Evolutionary conservation across 495 filamentous ascomycete species (phyloP).

Genomic region (Aspergillus asperescens): DNA sequence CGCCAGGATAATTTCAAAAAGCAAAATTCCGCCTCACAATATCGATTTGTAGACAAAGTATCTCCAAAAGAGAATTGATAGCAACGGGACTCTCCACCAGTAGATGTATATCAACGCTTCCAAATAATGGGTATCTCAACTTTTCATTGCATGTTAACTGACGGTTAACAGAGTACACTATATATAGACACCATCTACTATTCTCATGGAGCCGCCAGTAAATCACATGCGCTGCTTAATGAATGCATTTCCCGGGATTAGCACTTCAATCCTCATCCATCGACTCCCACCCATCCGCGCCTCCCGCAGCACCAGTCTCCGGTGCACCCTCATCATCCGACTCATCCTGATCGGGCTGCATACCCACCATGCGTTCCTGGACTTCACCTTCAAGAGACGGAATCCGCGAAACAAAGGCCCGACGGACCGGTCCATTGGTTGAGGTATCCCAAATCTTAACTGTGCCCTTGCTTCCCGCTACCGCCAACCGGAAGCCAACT

Average conservation of each 20-base stretch:
- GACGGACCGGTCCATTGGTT: conserved; percentile 85
- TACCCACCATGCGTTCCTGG: conserved; percentile 69
- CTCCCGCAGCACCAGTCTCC: conserved; percentile 47
- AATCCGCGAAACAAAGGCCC: conserved; percentile 73
- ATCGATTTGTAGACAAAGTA: too few relatives aligned
- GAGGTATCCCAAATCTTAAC: conserved; percentile 96
- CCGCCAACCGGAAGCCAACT: conserved; percentile 84
- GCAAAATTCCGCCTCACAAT: too few relatives aligned
- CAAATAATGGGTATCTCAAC: conserved; percentile 7
- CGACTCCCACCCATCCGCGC: conserved; percentile 68
- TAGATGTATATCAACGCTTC: background rate
- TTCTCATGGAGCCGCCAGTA: background rate
- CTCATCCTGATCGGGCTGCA: conserved; percentile 61
- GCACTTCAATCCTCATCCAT: conserved; percentile 73
- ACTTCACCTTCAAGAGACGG: conserved; percentile 53
- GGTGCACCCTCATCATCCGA: conserved; percentile 51
- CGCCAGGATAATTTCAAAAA: too few relatives aligned
- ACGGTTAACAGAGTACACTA: background rate
- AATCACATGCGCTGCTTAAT: too few relatives aligned
- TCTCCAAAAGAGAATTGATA: too few relatives aligned
- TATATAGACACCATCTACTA: background rate
- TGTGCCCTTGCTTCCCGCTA: conserved; percentile 91
- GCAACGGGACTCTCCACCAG: too few relatives aligned
- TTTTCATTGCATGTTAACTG: conserved; percentile 3
- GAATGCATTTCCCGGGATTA: background rate